A percentile compares a stretch with the other conserved stretches of the same genome.
These are phyloP conservation scores for Aquilaria yunnanensis DNA, from an alignment of 345 rosid species.

Conservation along the genomic window DNA sequence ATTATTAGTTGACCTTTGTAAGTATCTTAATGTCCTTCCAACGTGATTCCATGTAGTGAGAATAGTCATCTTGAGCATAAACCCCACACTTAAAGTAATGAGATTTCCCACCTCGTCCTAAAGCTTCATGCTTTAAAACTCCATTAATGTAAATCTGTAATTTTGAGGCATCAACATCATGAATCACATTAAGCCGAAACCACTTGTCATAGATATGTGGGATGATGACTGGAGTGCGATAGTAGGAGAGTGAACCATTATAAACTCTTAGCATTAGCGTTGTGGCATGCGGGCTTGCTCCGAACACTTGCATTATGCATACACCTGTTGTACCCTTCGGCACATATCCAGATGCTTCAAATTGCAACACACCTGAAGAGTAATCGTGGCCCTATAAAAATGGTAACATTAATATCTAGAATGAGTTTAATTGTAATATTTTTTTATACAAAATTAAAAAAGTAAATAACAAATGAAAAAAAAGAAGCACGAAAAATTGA, in stretches of 20 bases:
- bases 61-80: slow-evolving; percentile 16
- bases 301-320: slow-evolving; percentile 18
- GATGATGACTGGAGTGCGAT: slow-evolving; percentile 11
- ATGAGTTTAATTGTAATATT: too few species aligned
- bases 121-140: slow-evolving; percentile 5
- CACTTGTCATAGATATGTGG: slow-evolving; percentile 22
- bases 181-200: slow-evolving; percentile 33
- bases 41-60: slow-evolving; percentile 33
- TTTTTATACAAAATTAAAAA: too few species aligned
- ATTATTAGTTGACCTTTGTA: slow-evolving; percentile 4
- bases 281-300: slow-evolving; percentile 17
- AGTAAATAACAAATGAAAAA: too few species aligned
- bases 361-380: slow-evolving; percentile 19
- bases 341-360: slow-evolving; percentile 8
- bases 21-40: slow-evolving; percentile 28
- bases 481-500: too few species aligned
- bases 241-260: slow-evolving; percentile 26
- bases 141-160: slow-evolving; percentile 29
- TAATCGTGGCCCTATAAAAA: slow-evolving; percentile 12
- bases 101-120: slow-evolving; percentile 26
- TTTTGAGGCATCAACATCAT: slow-evolving; percentile 21
- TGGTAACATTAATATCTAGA: too few species aligned
- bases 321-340: slow-evolving; percentile 17
- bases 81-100: slow-evolving; percentile 34
- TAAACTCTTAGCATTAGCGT: slow-evolving; percentile 23